These are phyloP conservation scores for Tuber umbilicatum DNA, from an alignment of 495 filamentous ascomycete species.

Conservation along the genomic window DNA sequence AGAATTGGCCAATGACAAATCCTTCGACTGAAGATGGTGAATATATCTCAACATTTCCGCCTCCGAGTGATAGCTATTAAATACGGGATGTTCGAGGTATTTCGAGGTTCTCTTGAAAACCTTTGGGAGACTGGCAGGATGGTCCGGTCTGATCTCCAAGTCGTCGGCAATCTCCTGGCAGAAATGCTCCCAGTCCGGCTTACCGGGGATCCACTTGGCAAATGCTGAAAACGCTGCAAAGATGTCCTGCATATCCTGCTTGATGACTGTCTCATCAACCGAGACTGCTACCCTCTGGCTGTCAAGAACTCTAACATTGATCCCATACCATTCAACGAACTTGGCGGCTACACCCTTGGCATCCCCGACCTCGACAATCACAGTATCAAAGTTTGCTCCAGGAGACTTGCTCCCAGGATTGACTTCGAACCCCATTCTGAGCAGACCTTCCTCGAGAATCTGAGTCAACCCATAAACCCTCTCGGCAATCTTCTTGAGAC, in stretches of 20 bases:
- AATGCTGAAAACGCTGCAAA: conserved; percentile 44
- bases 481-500: conserved; percentile 79
- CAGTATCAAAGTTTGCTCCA: conserved; percentile 70
- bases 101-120: conserved; percentile 62
- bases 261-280: conserved; percentile 64
- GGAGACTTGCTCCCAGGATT: conserved; percentile 52
- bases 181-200: conserved; percentile 42
- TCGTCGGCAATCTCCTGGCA: conserved; percentile 45
- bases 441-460: conserved; percentile 61
- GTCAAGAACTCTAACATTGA: conserved; percentile 62
- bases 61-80: conserved; percentile 96
- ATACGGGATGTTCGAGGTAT: conserved; percentile 87
- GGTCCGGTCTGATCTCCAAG: conserved; percentile 44
- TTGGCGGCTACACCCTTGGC: conserved; percentile 48
- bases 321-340: conserved; percentile 49
- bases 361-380: conserved; percentile 53
- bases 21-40: conserved; percentile 87
- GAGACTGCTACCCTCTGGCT: conserved; percentile 59
- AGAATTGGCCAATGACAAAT: conserved; percentile 89
- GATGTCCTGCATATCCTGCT: conserved; percentile 56
- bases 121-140: conserved; percentile 49
- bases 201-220: conserved; percentile 34
- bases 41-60: conserved; percentile 95
- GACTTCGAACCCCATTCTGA: conserved; percentile 59
- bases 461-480: conserved; percentile 64